phyloP scores from a whole-genome alignment of 495 filamentous ascomycete species.

The Podospora anserina region DNA sequence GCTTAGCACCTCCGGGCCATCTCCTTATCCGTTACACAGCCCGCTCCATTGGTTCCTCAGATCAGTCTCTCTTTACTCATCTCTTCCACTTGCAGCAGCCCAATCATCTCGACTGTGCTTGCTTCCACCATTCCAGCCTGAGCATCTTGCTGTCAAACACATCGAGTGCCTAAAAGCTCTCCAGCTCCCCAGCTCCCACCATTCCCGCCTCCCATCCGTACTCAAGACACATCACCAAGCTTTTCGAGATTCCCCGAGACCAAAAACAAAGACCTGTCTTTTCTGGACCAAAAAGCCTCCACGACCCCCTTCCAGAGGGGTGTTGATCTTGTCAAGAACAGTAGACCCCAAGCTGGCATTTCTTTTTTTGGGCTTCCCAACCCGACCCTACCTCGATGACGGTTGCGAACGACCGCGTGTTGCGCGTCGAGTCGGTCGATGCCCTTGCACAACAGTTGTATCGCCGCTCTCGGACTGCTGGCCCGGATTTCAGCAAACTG shows the following conservation, averaged over 20 bases:
- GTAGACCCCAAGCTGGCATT: constrained; percentile 1
- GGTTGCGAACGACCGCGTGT: constrained; percentile 18
- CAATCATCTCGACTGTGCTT: too few species aligned
- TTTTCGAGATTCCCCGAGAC: background rate
- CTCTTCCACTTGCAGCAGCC: too few species aligned
- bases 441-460: constrained; percentile 40
- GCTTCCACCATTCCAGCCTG: background rate
- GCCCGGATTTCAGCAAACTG: constrained; percentile 37
- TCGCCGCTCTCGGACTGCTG: constrained; percentile 38
- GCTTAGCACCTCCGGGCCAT: background rate
- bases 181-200: background rate
- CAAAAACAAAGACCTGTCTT: background rate
- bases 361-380: constrained; percentile 1
- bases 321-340: constrained; percentile 1
- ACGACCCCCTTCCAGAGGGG: background rate
- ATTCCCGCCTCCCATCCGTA: background rate
- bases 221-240: background rate
- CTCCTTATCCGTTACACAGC: background rate
- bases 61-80: background rate
- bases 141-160: background rate
- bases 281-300: background rate
- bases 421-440: constrained; percentile 43
- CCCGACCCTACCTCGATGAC: constrained; percentile 23
- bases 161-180: background rate
- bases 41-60: background rate